A percentile compares a stretch with the other conserved stretches of the same genome.
phyloP scores from a whole-genome alignment of 78 protist species.

The Dictyostelium discoideum region DNA sequence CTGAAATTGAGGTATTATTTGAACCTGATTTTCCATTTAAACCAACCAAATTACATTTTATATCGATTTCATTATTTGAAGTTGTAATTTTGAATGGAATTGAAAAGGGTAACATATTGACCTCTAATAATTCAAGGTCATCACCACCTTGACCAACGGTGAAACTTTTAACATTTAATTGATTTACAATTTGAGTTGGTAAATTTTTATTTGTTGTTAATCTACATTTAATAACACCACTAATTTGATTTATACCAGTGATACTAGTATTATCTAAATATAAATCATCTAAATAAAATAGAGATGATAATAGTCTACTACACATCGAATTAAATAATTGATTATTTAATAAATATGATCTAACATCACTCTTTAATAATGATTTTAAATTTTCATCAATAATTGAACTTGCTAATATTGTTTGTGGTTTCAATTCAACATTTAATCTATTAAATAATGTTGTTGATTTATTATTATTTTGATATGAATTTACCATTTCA shows the following conservation, averaged over 20 bases:
- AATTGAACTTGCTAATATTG: background rate
- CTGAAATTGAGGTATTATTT: constrained; percentile 20
- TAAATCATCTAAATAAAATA: background rate
- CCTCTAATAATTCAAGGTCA: background rate
- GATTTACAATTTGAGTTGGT: background rate
- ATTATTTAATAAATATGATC: background rate
- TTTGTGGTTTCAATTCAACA: background rate
- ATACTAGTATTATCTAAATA: background rate
- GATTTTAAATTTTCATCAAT: background rate
- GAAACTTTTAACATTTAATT: constrained; percentile 11
- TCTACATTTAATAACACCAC: constrained; percentile 16
- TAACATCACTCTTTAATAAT: background rate
- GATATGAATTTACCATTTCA: background rate
- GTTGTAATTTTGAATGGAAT: background rate
- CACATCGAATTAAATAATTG: background rate
- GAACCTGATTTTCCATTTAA: background rate
- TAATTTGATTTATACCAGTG: background rate
- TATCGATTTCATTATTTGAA: background rate
- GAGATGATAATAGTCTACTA: background rate
- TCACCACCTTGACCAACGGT: background rate
- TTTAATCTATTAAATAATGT: background rate
- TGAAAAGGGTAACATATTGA: constrained; percentile 2
- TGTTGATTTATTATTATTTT: background rate
- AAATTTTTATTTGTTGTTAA: background rate
- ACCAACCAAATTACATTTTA: constrained; percentile 11